Evolutionary conservation across 129 eudicot genomes (phyloP).

Genomic region (Deinandra increscens): DNA sequence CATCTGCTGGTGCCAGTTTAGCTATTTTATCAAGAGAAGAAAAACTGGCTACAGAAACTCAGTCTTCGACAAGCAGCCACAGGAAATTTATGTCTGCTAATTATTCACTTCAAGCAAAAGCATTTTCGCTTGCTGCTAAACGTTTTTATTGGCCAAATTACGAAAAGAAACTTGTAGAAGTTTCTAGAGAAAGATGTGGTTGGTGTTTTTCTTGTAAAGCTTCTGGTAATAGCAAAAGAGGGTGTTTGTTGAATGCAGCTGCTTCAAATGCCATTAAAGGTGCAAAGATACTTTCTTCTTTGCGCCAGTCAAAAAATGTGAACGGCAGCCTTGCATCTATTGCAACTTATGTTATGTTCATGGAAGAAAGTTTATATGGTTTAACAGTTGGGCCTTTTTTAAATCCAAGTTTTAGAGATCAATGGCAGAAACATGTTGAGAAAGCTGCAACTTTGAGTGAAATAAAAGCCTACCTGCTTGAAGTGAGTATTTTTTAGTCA

Average conservation of each 20-base stretch:
- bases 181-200: conserved; percentile 93
- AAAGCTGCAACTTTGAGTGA: conserved; percentile 57
- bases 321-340: conserved; percentile 68
- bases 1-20: conserved; percentile 85
- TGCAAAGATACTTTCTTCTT: conserved; percentile 49
- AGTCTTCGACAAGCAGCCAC: conserved; percentile 44
- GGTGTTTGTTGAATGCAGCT: conserved; percentile 88
- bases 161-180: conserved; percentile 85
- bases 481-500: conserved; percentile 47
- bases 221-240: conserved; percentile 65
- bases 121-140: conserved; percentile 65
- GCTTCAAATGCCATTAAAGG: conserved; percentile 79
- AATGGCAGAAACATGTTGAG: conserved; percentile 76
- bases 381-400: conserved; percentile 65
- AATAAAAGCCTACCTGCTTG: conserved; percentile 70
- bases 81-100: conserved; percentile 61
- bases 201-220: conserved; percentile 92
- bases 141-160: conserved; percentile 92
- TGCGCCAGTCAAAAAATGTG: conserved; percentile 47
- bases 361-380: conserved; percentile 90
- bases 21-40: conserved; percentile 73
- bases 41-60: conserved; percentile 43
- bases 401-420: conserved; percentile 44
- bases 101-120: conserved; percentile 67
- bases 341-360: conserved; percentile 63